Percentiles rank a stretch among this genome's conserved stretches.
These are phyloP conservation scores for Pichia sp. DNA, from an alignment of 1,139 yeast genomes.

Conservation along the genomic window DNA sequence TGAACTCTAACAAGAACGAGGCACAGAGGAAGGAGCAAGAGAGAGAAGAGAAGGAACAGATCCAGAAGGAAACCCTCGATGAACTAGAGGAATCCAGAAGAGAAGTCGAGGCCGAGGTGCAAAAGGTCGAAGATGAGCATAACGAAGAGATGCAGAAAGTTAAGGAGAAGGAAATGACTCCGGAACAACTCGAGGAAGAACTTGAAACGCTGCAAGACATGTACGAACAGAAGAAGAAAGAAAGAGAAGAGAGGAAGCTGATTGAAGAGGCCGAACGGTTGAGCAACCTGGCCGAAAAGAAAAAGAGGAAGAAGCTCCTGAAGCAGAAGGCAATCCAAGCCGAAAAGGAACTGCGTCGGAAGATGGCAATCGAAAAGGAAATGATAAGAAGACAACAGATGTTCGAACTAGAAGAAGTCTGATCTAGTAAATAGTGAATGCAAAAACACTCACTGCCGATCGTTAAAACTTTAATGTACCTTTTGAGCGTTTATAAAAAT, in stretches of 20 bases:
- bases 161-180: constrained; percentile 4
- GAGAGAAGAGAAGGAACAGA: not conserved
- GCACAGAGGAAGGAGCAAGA: constrained; percentile 9
- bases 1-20: constrained; percentile 6
- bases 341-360: constrained; percentile 17
- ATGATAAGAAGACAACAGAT: constrained; percentile 21
- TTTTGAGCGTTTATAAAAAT: not conserved
- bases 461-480: not conserved
- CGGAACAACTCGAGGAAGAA: constrained; percentile 18
- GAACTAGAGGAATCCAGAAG: constrained; percentile 8
- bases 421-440: not conserved
- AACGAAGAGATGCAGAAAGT: constrained; percentile 12
- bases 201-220: constrained; percentile 12
- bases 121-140: constrained; percentile 13
- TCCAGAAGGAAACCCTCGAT: not conserved
- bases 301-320: constrained; percentile 20
- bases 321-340: constrained; percentile 17
- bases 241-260: constrained; percentile 10
- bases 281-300: constrained; percentile 20
- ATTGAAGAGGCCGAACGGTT: constrained; percentile 22
- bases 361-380: constrained; percentile 25
- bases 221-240: constrained; percentile 7
- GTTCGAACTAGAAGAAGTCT: not conserved
- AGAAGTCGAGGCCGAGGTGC: constrained; percentile 12
- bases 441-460: not conserved